A percentile compares a stretch with the other conserved stretches of the same genome.
Evolutionary conservation across 768 basidiomycete species (phyloP).

Genomic region (Lentinus tigrinus): DNA sequence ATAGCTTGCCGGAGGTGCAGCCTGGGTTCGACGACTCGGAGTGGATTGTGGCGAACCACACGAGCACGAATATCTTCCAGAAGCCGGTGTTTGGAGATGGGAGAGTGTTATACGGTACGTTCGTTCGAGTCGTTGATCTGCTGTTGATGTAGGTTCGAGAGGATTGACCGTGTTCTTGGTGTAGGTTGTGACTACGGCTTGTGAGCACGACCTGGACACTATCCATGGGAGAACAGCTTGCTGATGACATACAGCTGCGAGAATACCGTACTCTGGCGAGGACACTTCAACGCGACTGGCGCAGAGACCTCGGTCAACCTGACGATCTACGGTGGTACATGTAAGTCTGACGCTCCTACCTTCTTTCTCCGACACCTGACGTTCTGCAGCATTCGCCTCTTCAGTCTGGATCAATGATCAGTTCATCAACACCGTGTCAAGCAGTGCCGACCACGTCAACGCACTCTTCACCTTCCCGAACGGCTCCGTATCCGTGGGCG

Average conservation of each 20-base stretch:
- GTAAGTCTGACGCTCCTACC: constrained; percentile 32
- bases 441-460: constrained; percentile 59
- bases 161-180: background rate
- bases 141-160: background rate
- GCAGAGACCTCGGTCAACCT: constrained; percentile 64
- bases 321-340: constrained; percentile 80
- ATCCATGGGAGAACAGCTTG: background rate
- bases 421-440: constrained; percentile 72
- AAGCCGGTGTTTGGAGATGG: constrained; percentile 75
- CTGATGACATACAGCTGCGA: constrained; percentile 57
- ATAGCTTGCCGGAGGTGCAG: background rate
- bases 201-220: constrained; percentile 40
- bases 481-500: constrained; percentile 46
- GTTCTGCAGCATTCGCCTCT: constrained; percentile 65
- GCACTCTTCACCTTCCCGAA: constrained; percentile 62
- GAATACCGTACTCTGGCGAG: constrained; percentile 78
- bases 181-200: constrained; percentile 78
- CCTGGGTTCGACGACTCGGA: background rate
- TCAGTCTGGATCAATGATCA: constrained; percentile 77
- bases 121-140: too few species aligned
- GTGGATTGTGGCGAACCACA: constrained; percentile 51
- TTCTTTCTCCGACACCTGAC: background rate
- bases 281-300: constrained; percentile 69
- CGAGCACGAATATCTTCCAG: constrained; percentile 67
- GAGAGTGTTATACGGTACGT: constrained; percentile 60